A percentile compares a stretch with the other conserved stretches of the same genome.
phyloP scores from a whole-genome alignment of 345 rosid species.

The Lumnitzera littorea region DNA sequence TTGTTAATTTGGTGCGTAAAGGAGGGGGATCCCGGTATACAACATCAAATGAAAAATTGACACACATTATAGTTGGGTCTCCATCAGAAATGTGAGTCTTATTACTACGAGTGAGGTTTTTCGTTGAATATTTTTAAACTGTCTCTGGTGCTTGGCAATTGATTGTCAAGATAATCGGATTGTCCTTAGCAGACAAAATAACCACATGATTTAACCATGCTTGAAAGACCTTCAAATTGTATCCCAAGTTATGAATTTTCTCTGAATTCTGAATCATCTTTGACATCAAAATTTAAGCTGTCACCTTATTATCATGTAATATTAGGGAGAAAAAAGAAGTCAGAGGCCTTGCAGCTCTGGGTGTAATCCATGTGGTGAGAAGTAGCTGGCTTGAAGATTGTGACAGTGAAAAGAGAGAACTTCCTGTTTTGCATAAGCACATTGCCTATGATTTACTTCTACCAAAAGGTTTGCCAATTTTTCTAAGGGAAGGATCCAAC shows the following conservation, averaged over 20 bases:
- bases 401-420: constrained; percentile 60
- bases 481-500: background rate
- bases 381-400: constrained; percentile 93
- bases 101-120: constrained; percentile 5
- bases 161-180: too few species aligned
- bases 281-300: too few species aligned
- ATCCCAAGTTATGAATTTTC: too few species aligned
- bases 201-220: too few species aligned
- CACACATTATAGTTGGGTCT: constrained; percentile 80
- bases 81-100: constrained; percentile 83
- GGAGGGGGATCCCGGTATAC: constrained; percentile 87
- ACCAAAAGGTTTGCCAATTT: constrained; percentile 64
- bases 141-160: too few species aligned
- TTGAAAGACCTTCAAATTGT: too few species aligned
- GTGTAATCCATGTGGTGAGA: constrained; percentile 73
- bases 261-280: too few species aligned
- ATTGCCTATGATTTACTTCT: constrained; percentile 61
- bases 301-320: constrained; percentile 3
- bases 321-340: constrained; percentile 75
- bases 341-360: constrained; percentile 74
- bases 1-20: constrained; percentile 62
- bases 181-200: too few species aligned
- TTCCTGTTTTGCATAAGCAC: constrained; percentile 56
- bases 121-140: background rate
- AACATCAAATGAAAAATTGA: constrained; percentile 55